phyloP scores from a whole-genome alignment of 108 stramenopile genomes.

The Pseudonitzschia pungens region DNA sequence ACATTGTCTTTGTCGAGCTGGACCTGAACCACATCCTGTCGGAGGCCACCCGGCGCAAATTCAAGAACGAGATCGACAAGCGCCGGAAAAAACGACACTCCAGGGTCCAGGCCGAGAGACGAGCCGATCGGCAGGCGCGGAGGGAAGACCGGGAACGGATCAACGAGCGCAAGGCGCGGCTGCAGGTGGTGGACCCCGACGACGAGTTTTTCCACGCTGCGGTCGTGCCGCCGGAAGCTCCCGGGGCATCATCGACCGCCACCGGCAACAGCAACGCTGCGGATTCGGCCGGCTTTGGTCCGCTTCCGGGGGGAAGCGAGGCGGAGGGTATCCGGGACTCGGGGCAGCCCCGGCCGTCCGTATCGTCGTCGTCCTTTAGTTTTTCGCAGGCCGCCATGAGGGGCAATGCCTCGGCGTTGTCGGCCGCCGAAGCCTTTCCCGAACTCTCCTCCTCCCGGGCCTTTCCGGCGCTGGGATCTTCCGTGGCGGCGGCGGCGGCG shows the following conservation, averaged over 20 bases:
- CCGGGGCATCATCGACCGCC: background rate
- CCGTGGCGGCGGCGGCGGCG: conserved; percentile 20
- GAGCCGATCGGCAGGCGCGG: conserved; percentile 41
- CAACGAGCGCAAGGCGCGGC: conserved; percentile 44
- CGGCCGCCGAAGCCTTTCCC: conserved; percentile 18
- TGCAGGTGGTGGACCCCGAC: conserved; percentile 56
- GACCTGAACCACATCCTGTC: conserved; percentile 58
- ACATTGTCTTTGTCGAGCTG: conserved; percentile 70
- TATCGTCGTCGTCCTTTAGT: background rate
- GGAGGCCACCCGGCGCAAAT: conserved; percentile 50
- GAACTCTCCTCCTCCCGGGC: background rate
- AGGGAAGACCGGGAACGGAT: conserved; percentile 44
- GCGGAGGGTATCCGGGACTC: background rate
- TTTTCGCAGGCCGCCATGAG: conserved; percentile 19
- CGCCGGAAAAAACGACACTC: conserved; percentile 56
- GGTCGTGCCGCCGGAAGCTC: background rate
- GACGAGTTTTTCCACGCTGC: conserved; percentile 61
- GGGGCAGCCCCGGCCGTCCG: too few species aligned
- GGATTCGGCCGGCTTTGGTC: conserved; percentile 7
- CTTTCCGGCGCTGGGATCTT: conserved; percentile 23
- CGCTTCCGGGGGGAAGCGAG: background rate
- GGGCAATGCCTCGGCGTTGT: background rate
- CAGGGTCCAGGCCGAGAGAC: conserved; percentile 52
- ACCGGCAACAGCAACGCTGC: too few species aligned
- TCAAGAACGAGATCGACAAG: conserved; percentile 62